Evolutionary conservation across 257 asterid species (phyloP).

Genomic region (Buddleja alternifolia): DNA sequence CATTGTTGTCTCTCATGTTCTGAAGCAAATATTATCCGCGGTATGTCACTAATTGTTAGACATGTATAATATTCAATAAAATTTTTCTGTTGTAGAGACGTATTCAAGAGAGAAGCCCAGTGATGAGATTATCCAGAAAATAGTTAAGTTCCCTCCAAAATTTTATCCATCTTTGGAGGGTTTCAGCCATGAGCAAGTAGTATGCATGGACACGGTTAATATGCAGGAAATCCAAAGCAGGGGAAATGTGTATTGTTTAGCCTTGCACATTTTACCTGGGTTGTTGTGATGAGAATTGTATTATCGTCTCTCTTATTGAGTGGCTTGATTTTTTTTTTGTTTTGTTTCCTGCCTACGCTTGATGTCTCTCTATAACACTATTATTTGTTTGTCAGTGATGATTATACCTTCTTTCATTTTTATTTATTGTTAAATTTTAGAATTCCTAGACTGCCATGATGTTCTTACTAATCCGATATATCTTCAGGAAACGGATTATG

Average conservation of each 20-base stretch:
- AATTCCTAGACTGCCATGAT: conserved; percentile 12
- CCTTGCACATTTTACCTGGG: background rate
- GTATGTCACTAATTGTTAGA: conserved; percentile 43
- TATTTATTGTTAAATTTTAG: too few relatives aligned
- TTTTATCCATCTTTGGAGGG: conserved; percentile 11
- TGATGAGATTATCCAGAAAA: conserved; percentile 15
- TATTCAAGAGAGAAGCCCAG: background rate
- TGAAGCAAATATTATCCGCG: conserved; percentile 77
- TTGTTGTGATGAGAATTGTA: background rate
- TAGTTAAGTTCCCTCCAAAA: conserved; percentile 11
- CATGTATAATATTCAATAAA: conserved; percentile 16
- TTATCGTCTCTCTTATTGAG: background rate
- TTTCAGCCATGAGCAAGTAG: conserved; percentile 13
- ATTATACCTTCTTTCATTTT: conserved; percentile 4
- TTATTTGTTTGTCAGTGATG: background rate
- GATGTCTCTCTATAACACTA: background rate
- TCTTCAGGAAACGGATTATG: conserved; percentile 91
- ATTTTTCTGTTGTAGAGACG: background rate
- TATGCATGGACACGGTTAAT: background rate
- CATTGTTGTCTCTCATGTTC: conserved; percentile 87
- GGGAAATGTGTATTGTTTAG: background rate
- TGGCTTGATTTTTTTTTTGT: background rate
- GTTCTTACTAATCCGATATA: conserved; percentile 28
- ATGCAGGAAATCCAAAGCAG: conserved; percentile 15
- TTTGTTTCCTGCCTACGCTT: too few relatives aligned